A percentile compares a stretch with the other conserved stretches of the same genome.
Conservation (phyloP, 306 rosid species). For the Dryas alaskensis region DNA sequence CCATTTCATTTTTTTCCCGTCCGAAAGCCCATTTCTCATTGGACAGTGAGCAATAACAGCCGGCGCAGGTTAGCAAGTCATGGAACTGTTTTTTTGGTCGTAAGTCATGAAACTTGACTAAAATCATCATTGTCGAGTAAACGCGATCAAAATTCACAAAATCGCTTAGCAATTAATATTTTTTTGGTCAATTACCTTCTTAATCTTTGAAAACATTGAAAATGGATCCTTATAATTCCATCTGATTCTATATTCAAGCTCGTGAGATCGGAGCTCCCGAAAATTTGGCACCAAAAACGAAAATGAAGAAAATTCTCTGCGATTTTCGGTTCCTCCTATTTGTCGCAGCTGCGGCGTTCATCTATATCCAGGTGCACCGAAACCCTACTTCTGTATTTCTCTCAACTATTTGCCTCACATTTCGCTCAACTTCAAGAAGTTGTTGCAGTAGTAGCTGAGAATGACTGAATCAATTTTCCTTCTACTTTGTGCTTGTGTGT, state of each 20-base stretch:
- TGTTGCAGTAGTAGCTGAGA: neutral
- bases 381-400: slow-evolving; percentile 15
- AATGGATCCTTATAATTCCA: neutral
- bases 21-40: neutral
- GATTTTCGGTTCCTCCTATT: slow-evolving; percentile 85
- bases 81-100: neutral
- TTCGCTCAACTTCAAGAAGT: neutral
- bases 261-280: slow-evolving; percentile 17
- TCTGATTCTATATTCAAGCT: neutral
- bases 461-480: neutral
- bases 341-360: slow-evolving; percentile 69
- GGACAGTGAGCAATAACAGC: neutral
- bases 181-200: too few species aligned
- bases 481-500: neutral
- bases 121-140: neutral
- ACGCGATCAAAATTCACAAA: slow-evolving; percentile 7
- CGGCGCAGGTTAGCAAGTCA: slow-evolving; percentile 7
- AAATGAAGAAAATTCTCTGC: slow-evolving; percentile 61
- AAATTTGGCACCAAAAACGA: neutral
- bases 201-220: too few species aligned
- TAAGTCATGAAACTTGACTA: neutral
- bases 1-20: neutral
- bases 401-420: neutral
- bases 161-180: too few species aligned
- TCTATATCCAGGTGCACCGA: slow-evolving; percentile 73